phyloP scores from a whole-genome alignment of 805 yeast species.

The Teunomyces stri region DNA sequence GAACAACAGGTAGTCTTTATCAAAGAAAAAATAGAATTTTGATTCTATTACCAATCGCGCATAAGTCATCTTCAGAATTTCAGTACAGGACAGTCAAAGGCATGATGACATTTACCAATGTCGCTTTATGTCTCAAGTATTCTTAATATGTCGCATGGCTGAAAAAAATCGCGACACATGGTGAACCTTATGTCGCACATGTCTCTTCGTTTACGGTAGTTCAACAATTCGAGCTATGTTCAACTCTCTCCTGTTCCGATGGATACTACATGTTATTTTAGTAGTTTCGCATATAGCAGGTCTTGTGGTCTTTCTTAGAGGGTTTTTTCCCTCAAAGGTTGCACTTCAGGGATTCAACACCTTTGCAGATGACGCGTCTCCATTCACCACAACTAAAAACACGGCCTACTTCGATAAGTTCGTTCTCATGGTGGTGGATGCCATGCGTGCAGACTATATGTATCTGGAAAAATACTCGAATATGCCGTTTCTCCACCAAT shows the following conservation, averaged over 20 bases:
- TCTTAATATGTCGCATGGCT: too few relatives aligned
- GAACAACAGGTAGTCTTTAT: background rate
- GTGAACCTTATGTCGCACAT: background rate
- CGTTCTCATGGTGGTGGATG: conserved; percentile 87
- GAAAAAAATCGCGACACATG: too few relatives aligned
- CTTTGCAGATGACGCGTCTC: conserved; percentile 24
- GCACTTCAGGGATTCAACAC: conserved; percentile 58
- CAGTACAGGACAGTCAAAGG: too few relatives aligned
- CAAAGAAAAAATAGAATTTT: background rate
- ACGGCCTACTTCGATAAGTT: conserved; percentile 55
- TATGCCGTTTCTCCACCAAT: conserved; percentile 63
- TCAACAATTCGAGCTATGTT: background rate
- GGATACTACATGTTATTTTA: conserved; percentile 13
- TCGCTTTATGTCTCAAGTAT: background rate
- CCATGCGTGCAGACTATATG: conserved; percentile 85
- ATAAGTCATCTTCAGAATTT: too few relatives aligned
- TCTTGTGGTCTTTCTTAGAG: conserved; percentile 63
- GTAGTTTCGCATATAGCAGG: conserved; percentile 38
- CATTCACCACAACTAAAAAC: conserved; percentile 18
- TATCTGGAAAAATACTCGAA: conserved; percentile 57
- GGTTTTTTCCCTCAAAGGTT: conserved; percentile 90
- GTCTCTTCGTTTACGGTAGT: background rate
- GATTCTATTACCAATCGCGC: background rate
- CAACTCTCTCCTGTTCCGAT: conserved; percentile 9
- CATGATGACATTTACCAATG: background rate